Evolutionary conservation across 176 grass and related monocot species (phyloP), one percentile per base, ranked within the genome.

Genomic region (Triticum dicoccoides): DNA sequence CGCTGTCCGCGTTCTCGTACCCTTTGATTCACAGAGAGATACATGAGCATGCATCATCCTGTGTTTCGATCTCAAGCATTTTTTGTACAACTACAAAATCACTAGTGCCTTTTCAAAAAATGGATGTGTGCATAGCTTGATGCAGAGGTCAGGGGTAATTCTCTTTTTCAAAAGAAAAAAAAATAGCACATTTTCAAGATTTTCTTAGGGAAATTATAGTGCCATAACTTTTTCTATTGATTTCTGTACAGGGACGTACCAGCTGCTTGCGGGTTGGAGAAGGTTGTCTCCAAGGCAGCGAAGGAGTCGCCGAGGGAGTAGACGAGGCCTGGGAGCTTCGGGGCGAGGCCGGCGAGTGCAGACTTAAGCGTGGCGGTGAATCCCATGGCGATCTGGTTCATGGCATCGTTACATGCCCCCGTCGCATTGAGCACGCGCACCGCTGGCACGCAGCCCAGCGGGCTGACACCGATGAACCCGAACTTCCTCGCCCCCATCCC

Each of bases 401-500:
- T 0, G 38, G 21, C 76, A 6, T 86, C 61, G 3, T 37, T 29
- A 64, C 89, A 91, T 0, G 64, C 86, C 32, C 86, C 90, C 0
- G 44, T 63, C 2, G 70, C 13, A 69, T 64, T 85, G 6, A 68
- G 61, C 45, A 81, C 42, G 0, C 90, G 77, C 73, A 71, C 77
- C 0, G 4, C 0, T 6, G 90, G 90, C 5, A 81, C 75, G 63
- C 90, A 91, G 0, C 90, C 90, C 1, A 91, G 62, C 0, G 77
- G 86, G 0, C 86, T 82, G 1, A 91, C 47, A 77, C 85, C 85
- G 29, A 88, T 79, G 51, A 91, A n/a, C n/a, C 56, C 89, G 0
- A 91, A 51, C 78, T 91, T 91, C 77, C 89, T 81, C 10, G 76
- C 89, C 4, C 89, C 89, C 42, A 91, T 33, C 61, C 5, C 5